Base-by-base conservation (phyloP, 1,284 basidiomycete species). In the Waitea zeae region DNA sequence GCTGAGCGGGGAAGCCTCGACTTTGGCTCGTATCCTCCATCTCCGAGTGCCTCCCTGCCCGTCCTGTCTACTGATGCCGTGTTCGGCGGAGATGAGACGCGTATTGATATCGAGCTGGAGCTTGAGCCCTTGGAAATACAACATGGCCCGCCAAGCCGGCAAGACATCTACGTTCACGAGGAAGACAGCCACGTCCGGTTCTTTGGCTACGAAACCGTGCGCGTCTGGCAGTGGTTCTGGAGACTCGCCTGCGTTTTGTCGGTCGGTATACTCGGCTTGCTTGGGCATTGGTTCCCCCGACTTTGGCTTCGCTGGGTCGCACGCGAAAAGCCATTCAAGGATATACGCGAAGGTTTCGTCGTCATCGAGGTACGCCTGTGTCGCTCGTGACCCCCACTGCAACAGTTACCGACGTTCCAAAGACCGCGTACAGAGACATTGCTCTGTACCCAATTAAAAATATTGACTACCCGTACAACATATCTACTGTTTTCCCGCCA, bases 221-320 rank as follows among this genome's bases (percentile, higher is more conserved):
- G 48, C 5, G 71, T 71, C 61, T 71, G 78, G 35, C 64, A 70
- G 34, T 59, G 64, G 49, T 41, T 80, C 3, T 99, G 92, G 89
- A 64, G 70, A 44, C 36, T 67, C 14, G 68, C 68, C 5, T 89
- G 82, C 47, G 46, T 86, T 5, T 38, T 83, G 12, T 72, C 79
- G 1, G 56, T 83, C 7, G 95, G 95, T 3, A 54, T 75, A 5
- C 58, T 97, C 20, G 80, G 73, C 6, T 66, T 98, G 12, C 53
- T 95, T 3, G 89, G 89, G 1, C 76, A 90, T 46, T 99, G 95
- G 95, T 75, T 95, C 44, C 93, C 95, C 33, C 70, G 65, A 3
- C 46, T 90, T 28, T 95, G 92, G 86, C 69, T 98, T 35, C 70
- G 70, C 24, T 90, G 78, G 66, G 79, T 87, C n/a, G 75, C 88